Conservation (phyloP, 345 rosid species). For the Sisymbrium irio region DNA sequence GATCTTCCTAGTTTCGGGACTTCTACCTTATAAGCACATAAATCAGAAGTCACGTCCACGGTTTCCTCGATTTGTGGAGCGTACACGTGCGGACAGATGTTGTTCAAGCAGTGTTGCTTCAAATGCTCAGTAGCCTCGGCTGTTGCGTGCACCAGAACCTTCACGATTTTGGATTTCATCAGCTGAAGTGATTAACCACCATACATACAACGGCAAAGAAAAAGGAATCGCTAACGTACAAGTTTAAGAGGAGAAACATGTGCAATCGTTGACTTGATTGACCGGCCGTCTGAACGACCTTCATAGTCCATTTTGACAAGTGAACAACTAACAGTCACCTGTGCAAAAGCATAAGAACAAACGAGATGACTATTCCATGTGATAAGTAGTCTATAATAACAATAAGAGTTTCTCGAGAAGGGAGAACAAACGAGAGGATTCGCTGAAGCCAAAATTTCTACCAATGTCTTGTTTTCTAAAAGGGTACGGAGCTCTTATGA, state of each 20-base stretch:
- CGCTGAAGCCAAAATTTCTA: not conserved
- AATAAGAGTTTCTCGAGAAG: not conserved
- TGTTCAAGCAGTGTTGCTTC: slow-evolving; percentile 88
- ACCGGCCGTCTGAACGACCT: slow-evolving; percentile 95
- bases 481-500: slow-evolving; percentile 1
- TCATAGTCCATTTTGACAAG: slow-evolving; percentile 84
- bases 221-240: slow-evolving; percentile 47
- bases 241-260: slow-evolving; percentile 94
- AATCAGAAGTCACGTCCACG: slow-evolving; percentile 88
- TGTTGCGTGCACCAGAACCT: slow-evolving; percentile 98
- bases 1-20: not conserved
- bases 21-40: slow-evolving; percentile 92
- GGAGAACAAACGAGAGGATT: not conserved
- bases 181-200: not conserved
- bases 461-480: slow-evolving; percentile 1
- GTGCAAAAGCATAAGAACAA: slow-evolving; percentile 28
- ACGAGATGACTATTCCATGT: not conserved
- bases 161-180: slow-evolving; percentile 11
- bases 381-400: not conserved
- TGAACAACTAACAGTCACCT: slow-evolving; percentile 93
- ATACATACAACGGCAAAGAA: not conserved
- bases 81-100: slow-evolving; percentile 81
- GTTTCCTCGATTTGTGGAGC: slow-evolving; percentile 92
- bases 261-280: slow-evolving; percentile 87
- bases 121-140: slow-evolving; percentile 98